Evolutionary conservation across 2,329 filamentous ascomycete genomes (phyloP), one percentile per base, ranked within the genome.

Genomic region (Cordyceps tenuipes): DNA sequence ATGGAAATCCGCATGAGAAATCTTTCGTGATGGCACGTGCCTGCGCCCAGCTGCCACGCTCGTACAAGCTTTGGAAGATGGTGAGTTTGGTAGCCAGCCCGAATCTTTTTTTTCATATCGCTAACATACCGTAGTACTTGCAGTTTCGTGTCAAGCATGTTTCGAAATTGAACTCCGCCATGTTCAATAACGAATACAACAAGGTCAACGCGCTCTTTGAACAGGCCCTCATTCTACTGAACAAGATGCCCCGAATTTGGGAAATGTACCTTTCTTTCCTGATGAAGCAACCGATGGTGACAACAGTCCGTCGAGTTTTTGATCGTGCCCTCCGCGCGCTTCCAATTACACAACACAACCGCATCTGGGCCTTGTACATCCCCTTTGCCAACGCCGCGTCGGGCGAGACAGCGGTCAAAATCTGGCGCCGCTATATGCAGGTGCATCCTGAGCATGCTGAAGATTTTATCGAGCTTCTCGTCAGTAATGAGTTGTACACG

Each of bases 231-330:
- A 90, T 97, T 61, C 81, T 99, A 46, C 82, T 99, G 63, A 97
- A 99, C 77, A 99, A 99, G 77, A 99, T 99, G 94, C 94, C 95
- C 26, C 84, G 86, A 66, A 94, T 99, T 70, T 99, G 94, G 95
- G 92, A 97, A 72, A 90, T 97, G 86, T 99, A 97, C 72, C 85
- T 99, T 63, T 83, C 83, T 53, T 97, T 99, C 70, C 79, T 99
- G 61, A 85, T 93, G 70, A 85, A 89, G 69, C 94, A 99, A 72
- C 94, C 94, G n/a, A 78, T 95, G 58, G 86, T 99, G 63, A 97
- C 93, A 8, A 81, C 86, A 61, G 95, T 91, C 29, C 85, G 94
- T 62, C 86, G 86, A 64, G 90, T 90, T 0, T 99, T 99, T 75
- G 93, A 99, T 75, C 87, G 91, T 62, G 92, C 94, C 13, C 81